Base-by-base conservation (phyloP, 768 basidiomycete species). In the Phanerochaete carnosa region DNA sequence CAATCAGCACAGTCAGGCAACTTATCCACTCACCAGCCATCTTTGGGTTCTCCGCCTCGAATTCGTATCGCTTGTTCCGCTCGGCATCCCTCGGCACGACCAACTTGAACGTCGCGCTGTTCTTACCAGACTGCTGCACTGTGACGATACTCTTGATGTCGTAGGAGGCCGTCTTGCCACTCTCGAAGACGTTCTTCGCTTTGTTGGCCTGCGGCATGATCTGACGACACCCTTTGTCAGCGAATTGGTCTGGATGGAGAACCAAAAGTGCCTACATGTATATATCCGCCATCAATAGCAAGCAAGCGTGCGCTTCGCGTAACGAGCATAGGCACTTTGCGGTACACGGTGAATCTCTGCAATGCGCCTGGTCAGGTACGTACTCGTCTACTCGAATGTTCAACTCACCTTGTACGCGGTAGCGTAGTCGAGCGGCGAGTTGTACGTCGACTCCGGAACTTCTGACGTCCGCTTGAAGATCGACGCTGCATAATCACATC, bases 321-420 rank as follows among this genome's bases (percentile, higher is more conserved):
- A 50, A 98, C 87, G 26, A 94, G 77, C 90, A 95, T 96, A 1
- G 95, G 94, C 73, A 96, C 85, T 75, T 96, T 98, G 51, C 96
- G 89, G 70, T 91, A 92, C 19, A 99, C 91, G 0, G 86, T 90
- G 67, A 88, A 99, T 83, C 92, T 90, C 92, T 95, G 72, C 30
- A 47, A 46, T 11, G 39, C 7, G 26, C 47, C 19, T 43, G 45
- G 9, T 19, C 25, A 37, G 28, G 25, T 32, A 30, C 1, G 50
- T 29, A 6, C 1, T 23, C 28, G 30, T 5, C 29, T 28, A 5
- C 51, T n/a, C 3, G 33, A 26, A 23, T 7, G 29, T 1, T 33
- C 32, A 1, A 30, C 77, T 23, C 51, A 89, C 92, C 84, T 92
- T 94, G 76, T 98, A 98, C 6, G 92, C 89, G 43, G 90, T 78